Evolutionary conservation across 495 filamentous ascomycete genomes (phyloP), one percentile per base, ranked within the genome.

Genomic region (Annulohypoxylon maeteangense): DNA sequence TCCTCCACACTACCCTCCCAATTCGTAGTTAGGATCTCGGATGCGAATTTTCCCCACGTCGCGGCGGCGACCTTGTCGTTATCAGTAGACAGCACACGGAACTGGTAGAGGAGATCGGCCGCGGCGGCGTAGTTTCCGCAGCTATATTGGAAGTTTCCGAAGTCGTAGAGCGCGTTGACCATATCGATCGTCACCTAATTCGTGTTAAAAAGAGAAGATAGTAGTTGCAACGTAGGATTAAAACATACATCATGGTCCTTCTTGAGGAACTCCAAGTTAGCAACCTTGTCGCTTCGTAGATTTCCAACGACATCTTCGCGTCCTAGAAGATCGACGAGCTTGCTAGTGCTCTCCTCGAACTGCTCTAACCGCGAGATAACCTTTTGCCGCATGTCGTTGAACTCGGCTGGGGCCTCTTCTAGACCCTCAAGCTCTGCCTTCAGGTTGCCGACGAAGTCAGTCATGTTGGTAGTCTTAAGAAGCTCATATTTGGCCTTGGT

Each of bases 1-100:
- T 98, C 95, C 82, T 97, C 95, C 86, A 98, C 92, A n/a, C 92
- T 94, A 32, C 86, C 86, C 58, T 98, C 95, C 95, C 95, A 99
- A 83, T 90, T 94, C 62, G 91, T 93, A 71, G 87, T 92, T 70
- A 98, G 85, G 74, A 98, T 98, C 80, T 98, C 94, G 68, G 88
- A 94, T 27, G 95, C 95, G 36, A 99, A 85, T 79, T 97, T 94
- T 81, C 95, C 95, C 95, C 95, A 99, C 66, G 92, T 97, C 47
- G 95, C 95, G 45, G 91, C 92, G 60, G 92, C 86, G 51, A 97
- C 94, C 84, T 96, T 97, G 86, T 98, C 95, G 82, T 95, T 96
- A 81, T 99, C 95, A 72, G 94, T 98, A 57, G 93, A 97, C 67
- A 99, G 90, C 54, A 99, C 91, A 79, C 96, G 92, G 87, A 97